Evolutionary conservation across 495 filamentous ascomycete species (phyloP).

Genomic region (Parachaetomium inaequale): DNA sequence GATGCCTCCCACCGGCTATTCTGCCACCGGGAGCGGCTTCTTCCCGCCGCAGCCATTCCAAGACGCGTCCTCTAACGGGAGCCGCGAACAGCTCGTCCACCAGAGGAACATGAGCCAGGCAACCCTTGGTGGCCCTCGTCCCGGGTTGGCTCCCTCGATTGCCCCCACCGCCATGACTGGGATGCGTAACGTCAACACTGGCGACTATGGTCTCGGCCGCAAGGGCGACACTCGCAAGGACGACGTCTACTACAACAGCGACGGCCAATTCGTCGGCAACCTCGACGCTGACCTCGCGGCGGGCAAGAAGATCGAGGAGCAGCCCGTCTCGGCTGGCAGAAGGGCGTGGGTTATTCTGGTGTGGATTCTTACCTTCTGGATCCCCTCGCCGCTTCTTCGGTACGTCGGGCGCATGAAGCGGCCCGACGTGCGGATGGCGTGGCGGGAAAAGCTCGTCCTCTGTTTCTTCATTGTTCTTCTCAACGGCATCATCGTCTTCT

Average conservation of each 20-base stretch:
- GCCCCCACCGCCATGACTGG: conserved; percentile 66
- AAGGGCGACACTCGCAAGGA: conserved; percentile 80
- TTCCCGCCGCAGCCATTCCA: conserved; percentile 60
- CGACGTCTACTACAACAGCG: conserved; percentile 64
- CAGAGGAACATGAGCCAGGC: conserved; percentile 63
- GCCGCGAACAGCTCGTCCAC: conserved; percentile 67
- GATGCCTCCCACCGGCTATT: conserved; percentile 57
- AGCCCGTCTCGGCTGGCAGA: conserved; percentile 57
- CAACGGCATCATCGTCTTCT: conserved; percentile 85
- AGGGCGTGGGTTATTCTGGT: conserved; percentile 76
- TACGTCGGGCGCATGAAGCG: conserved; percentile 92
- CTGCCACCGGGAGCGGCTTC: conserved; percentile 62
- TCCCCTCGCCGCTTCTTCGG: conserved; percentile 78
- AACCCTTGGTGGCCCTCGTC: conserved; percentile 36
- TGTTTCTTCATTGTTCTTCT: conserved; percentile 74
- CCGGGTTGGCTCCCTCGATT: conserved; percentile 60
- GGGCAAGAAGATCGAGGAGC: conserved; percentile 70
- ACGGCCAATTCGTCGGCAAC: conserved; percentile 52
- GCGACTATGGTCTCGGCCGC: conserved; percentile 81
- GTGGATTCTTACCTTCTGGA: conserved; percentile 91
- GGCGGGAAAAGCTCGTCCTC: conserved; percentile 90
- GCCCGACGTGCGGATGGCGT: conserved; percentile 93
- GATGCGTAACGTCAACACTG: conserved; percentile 59
- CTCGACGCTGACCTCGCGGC: conserved; percentile 74
- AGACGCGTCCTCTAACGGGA: conserved; percentile 59